Evolutionary conservation across 225 moss, liverwort and hornwort species (phyloP), one percentile per base, ranked within the genome.

Genomic region (Physcomitrium patens): DNA sequence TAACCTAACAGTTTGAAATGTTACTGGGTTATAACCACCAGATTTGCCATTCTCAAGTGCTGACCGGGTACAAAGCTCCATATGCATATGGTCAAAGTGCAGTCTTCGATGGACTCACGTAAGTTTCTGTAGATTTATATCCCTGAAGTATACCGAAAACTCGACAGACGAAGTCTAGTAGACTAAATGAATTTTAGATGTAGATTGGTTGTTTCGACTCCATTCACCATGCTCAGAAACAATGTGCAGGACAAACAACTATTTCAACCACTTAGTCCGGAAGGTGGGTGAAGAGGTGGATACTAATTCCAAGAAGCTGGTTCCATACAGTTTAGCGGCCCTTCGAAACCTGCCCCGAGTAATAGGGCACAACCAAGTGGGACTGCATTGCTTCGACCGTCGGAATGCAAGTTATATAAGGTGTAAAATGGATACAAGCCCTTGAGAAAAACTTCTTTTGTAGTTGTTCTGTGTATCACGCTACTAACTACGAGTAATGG

Each of bases 201-300:
- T n/a, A 58, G 4, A 41, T 49, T 49, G 12, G 15, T 12, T 3
- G 49, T 49, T 15, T 49, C 3, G 10, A 10, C 15, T 49, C 7
- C 14, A 43, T 12, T 72, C 31, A 31, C 60, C 14, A 45, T 61
- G 66, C 7, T 67, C 72, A 63, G 17, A 14, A 12, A 48, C 0
- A 15, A 8, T 15, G 12, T 76, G 41, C 76, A 84, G 70, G 45
- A 81, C 70, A 51, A 76, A 81, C 31, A 78, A 80, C 24, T 87
- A 76, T 59, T 83, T 84, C 31, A 43, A 51, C 22, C 62, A 66
- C 26, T 72, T 81, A 27, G 78, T 87, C 45, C 49, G 56, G 27
- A 76, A 87, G 52, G 76, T 72, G 27, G 76, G 56, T 12, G 81
- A 84, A 78, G 72, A 83, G 49, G 54, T 52, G 50, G 65, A 84